phyloP scores from a whole-genome alignment of 805 yeast species.

The Starmerella kuoi region DNA sequence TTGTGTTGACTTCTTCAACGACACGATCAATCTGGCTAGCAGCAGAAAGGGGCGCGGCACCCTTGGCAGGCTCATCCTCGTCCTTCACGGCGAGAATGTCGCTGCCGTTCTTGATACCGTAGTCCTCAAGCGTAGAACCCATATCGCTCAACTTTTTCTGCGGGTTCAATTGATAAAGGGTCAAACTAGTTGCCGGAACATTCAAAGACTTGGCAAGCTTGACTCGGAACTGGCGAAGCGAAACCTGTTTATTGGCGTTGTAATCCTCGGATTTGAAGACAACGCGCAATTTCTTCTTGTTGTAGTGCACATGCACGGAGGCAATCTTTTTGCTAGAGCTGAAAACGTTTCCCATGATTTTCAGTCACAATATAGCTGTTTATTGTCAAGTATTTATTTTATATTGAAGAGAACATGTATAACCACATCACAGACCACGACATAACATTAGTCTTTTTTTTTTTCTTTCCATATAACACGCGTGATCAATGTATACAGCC shows the following conservation, averaged over 20 bases:
- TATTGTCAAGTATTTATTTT: too few species aligned
- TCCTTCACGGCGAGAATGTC: conserved; percentile 21
- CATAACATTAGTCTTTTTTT: too few species aligned
- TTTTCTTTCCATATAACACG: too few species aligned
- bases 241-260: conserved; percentile 45
- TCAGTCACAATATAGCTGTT: too few species aligned
- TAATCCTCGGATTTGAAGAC: conserved; percentile 22
- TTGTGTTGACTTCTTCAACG: conserved; percentile 20
- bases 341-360: conserved; percentile 3
- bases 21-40: conserved; percentile 24
- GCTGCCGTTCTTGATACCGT: conserved; percentile 19
- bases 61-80: conserved; percentile 6
- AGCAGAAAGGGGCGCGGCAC: conserved; percentile 19
- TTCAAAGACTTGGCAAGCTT: conserved; percentile 46
- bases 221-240: conserved; percentile 46
- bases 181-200: conserved; percentile 28
- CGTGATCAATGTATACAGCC: too few species aligned
- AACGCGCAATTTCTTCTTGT: conserved; percentile 19
- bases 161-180: conserved; percentile 16
- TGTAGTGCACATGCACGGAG: conserved; percentile 20
- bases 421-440: too few species aligned
- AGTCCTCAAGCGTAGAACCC: conserved; percentile 15
- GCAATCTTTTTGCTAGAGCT: conserved; percentile 4
- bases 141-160: conserved; percentile 18
- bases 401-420: too few species aligned